Base-by-base conservation (phyloP, 2,329 filamentous ascomycete species). In the Diaporthe longicolla region DNA sequence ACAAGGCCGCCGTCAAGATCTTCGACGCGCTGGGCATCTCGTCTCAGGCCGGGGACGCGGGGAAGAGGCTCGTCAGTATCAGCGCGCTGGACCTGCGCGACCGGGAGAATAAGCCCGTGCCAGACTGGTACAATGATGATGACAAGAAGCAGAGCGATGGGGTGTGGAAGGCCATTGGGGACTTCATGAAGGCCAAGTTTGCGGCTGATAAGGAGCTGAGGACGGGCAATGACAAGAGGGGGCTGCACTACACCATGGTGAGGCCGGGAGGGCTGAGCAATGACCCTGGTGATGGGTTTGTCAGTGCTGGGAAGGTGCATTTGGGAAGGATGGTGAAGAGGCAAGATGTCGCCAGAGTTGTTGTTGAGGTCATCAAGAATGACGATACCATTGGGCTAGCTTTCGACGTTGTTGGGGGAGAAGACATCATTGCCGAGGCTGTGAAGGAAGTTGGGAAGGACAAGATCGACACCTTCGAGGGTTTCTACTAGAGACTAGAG, bases 241-340 rank as follows among this genome's bases (percentile, higher is more conserved):
- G 80, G 7, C 77, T 87, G 69, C 82, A 84, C 35, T 87, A 85
- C 78, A 87, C 85, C 11, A 86, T 87, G 72, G 81, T 87, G 66
- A 76, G 85, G 45, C 85, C 85, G 0, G 84, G 84, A 3, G 79
- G 81, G 9, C 77, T 87, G 65, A 82, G 76, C n/a, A 80, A 85
- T 32, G 83, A 84, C 1, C 77, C 79, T 2, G 82, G 78, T 6
- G 82, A 77, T 26, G 85, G 84, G 7, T 83, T 77, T 48, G 80
- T 87, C 7, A 80, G 77, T 10, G 83, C 86, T 1, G 87, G 87
- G 4, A 83, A 83, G 77, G 83, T 85, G 15, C 82, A 83, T 63
- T 69, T 85, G 24, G 77, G 76, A 2, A 77, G 78, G 0, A 82
- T 77, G 70, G 81, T 87, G 50, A 80, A 80, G 24, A 78, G 86